phyloP scores from a whole-genome alignment of 768 basidiomycete species.

The Arthromyces matolae region DNA sequence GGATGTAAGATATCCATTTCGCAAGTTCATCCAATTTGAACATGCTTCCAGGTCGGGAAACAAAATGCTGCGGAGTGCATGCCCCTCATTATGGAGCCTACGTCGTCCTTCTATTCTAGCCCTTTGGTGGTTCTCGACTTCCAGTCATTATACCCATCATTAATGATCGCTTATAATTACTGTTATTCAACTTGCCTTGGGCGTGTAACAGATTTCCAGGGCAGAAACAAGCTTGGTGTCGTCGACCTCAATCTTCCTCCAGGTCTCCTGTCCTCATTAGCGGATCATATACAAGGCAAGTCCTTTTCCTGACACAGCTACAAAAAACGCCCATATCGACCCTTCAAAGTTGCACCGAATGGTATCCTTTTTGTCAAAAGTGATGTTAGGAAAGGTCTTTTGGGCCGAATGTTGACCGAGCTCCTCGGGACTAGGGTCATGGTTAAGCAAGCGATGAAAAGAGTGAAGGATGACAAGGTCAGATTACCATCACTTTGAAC shows the following conservation, averaged over 20 bases:
- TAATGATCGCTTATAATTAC: conserved; percentile 99
- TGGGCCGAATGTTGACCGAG: conserved; percentile 90
- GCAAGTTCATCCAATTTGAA: background rate
- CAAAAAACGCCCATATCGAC: background rate
- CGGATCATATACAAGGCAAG: conserved; percentile 76
- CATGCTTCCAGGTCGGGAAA: conserved; percentile 70
- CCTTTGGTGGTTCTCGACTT: conserved; percentile 95
- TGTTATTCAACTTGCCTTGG: conserved; percentile 97
- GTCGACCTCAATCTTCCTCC: conserved; percentile 63
- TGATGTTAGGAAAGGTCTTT: conserved; percentile 75
- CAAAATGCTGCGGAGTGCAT: conserved; percentile 97
- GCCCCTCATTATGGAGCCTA: conserved; percentile 93
- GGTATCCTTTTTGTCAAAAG: conserved; percentile 93
- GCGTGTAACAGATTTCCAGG: conserved; percentile 81
- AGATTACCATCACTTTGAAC: too few species aligned
- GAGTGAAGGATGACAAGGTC: conserved; percentile 73
- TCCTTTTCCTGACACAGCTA: background rate
- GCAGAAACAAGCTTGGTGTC: conserved; percentile 85
- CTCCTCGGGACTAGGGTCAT: conserved; percentile 93
- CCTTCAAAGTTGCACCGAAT: conserved; percentile 78
- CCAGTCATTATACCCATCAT: conserved; percentile 91
- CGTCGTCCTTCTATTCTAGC: conserved; percentile 88
- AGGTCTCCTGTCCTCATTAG: conserved; percentile 64
- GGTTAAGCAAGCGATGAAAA: conserved; percentile 97
- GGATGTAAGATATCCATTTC: conserved; percentile 50